A percentile compares a stretch with the other conserved stretches of the same genome.
These are phyloP conservation scores for Sanghuangporus weigelae DNA, from an alignment of 1,284 basidiomycete genomes.

Conservation along the genomic window DNA sequence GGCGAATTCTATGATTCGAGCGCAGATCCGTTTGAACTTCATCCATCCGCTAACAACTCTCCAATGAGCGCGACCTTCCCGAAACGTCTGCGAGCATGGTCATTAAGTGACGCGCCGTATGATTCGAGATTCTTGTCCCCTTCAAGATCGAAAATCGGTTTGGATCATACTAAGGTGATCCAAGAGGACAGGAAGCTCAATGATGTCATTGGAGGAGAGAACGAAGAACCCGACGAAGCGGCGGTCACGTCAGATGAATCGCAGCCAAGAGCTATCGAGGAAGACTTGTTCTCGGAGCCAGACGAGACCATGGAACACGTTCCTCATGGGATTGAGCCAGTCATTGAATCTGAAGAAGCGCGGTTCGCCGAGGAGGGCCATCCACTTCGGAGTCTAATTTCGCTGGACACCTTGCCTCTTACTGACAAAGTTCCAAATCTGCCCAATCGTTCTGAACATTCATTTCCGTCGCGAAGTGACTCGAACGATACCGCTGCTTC, in stretches of 20 bases:
- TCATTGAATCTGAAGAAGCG: background rate
- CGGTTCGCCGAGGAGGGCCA: slow-evolving; percentile 14
- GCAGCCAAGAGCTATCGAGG: slow-evolving; percentile 1
- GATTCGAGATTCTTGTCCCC: background rate
- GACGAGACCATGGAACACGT: background rate
- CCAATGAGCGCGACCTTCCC: slow-evolving; percentile 10
- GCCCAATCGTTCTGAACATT: background rate
- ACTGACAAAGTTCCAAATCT: background rate
- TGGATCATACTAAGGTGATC: background rate
- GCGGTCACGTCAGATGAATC: slow-evolving; percentile 1
- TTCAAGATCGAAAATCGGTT: background rate
- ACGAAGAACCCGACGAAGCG: background rate
- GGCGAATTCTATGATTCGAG: background rate
- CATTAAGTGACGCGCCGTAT: background rate
- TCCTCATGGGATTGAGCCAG: background rate
- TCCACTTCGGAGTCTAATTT: slow-evolving; percentile 9
- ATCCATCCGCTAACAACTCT: slow-evolving; percentile 5
- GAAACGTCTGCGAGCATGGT: slow-evolving; percentile 9
- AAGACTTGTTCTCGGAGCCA: slow-evolving; percentile 12
- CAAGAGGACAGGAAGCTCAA: background rate
- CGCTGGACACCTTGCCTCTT: slow-evolving; percentile 6
- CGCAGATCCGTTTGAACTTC: slow-evolving; percentile 9
- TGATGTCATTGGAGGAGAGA: background rate
- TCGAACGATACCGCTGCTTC: background rate
- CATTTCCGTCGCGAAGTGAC: background rate